phyloP scores from a whole-genome alignment of 768 basidiomycete genomes.

The Kwoniella botswanensis region DNA sequence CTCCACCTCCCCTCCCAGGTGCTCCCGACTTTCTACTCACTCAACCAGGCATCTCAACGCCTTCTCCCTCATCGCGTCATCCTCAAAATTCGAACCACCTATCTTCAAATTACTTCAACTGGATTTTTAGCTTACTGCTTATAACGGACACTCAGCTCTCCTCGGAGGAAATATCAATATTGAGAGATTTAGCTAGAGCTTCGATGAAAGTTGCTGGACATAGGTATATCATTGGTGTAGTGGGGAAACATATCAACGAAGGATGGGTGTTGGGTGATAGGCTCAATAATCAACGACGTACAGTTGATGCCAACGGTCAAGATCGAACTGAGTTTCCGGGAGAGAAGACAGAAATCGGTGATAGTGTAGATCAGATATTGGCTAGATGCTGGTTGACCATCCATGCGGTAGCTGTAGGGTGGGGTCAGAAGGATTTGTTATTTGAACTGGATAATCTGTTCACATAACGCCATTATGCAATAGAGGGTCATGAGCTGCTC shows the following conservation, averaged over 20 bases:
- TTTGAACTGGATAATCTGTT: slow-evolving; percentile 48
- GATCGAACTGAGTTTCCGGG: background rate
- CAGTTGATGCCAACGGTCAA: background rate
- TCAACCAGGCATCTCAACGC: slow-evolving; percentile 7
- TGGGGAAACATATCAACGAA: slow-evolving; percentile 27
- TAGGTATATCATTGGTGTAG: slow-evolving; percentile 43
- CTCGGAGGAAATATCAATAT: slow-evolving; percentile 37
- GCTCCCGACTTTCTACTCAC: slow-evolving; percentile 16
- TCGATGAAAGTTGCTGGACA: slow-evolving; percentile 46
- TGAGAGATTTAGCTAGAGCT: slow-evolving; percentile 47
- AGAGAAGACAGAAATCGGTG: slow-evolving; percentile 19
- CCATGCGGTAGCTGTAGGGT: slow-evolving; percentile 48
- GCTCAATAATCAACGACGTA: background rate
- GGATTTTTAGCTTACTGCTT: slow-evolving; percentile 51
- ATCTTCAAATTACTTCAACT: slow-evolving; percentile 39
- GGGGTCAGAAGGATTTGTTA: slow-evolving; percentile 52
- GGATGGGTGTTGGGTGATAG: slow-evolving; percentile 24
- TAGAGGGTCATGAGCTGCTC: too few relatives aligned
- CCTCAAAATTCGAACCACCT: slow-evolving; percentile 26
- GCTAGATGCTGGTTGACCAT: slow-evolving; percentile 53
- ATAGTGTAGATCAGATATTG: slow-evolving; percentile 41
- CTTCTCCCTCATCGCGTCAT: background rate
- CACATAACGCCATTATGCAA: background rate
- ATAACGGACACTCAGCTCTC: slow-evolving; percentile 43
- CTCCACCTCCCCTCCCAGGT: slow-evolving; percentile 14